A percentile compares a stretch with the other conserved stretches of the same genome.
Evolutionary conservation across 495 filamentous ascomycete species (phyloP).

Genomic region (Aspergillus cavernicola): DNA sequence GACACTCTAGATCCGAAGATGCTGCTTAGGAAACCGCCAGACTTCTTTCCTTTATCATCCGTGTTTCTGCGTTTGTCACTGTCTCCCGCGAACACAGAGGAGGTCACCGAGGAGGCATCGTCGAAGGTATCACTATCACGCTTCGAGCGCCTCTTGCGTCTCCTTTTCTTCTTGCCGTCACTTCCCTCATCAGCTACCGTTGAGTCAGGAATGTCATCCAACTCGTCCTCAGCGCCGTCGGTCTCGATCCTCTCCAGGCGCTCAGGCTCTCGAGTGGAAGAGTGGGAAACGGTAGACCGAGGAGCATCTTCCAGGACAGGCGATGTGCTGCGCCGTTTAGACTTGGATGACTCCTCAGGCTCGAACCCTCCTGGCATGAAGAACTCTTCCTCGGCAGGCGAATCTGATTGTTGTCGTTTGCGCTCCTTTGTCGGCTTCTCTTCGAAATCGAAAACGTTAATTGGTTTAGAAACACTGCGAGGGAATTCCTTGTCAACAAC

Average conservation of each 20-base stretch:
- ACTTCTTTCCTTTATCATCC: slow-evolving; percentile 33
- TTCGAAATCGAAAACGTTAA: too few species aligned
- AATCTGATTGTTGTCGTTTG: slow-evolving; percentile 10
- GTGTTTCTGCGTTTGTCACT: slow-evolving; percentile 28
- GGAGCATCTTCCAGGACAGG: slow-evolving; percentile 16
- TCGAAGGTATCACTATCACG: slow-evolving; percentile 30
- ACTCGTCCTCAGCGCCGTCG: slow-evolving; percentile 20
- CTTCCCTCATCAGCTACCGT: slow-evolving; percentile 11
- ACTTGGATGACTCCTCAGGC: slow-evolving; percentile 16
- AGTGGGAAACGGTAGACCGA: slow-evolving; percentile 26
- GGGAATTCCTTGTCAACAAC: background rate
- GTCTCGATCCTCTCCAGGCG: slow-evolving; percentile 6
- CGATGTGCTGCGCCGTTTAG: slow-evolving; percentile 8
- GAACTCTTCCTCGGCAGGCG: slow-evolving; percentile 25
- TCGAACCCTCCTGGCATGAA: slow-evolving; percentile 45
- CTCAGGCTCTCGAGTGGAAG: slow-evolving; percentile 13
- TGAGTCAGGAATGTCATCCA: slow-evolving; percentile 14
- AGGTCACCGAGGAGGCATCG: slow-evolving; percentile 32
- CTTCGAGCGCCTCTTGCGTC: slow-evolving; percentile 32
- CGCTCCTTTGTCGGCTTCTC: background rate
- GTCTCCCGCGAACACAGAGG: slow-evolving; percentile 33
- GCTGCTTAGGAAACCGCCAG: slow-evolving; percentile 34
- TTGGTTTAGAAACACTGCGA: background rate
- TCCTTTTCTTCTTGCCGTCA: slow-evolving; percentile 23
- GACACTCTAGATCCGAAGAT: slow-evolving; percentile 39